Evolutionary conservation across 1,284 basidiomycete genomes (phyloP).

Genomic region (Naganishia albida): DNA sequence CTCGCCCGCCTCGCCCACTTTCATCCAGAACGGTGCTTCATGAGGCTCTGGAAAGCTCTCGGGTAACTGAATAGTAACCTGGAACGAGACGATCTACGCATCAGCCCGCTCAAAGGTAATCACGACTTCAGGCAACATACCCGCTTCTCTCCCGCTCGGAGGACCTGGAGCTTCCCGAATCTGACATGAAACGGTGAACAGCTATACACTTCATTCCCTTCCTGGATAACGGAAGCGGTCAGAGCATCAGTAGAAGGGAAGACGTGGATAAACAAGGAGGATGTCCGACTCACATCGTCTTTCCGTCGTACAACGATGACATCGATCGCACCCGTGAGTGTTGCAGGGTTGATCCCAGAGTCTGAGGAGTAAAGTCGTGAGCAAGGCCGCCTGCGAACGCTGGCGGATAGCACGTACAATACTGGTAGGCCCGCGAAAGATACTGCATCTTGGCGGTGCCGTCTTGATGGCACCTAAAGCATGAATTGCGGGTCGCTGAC

Average conservation of each 20-base stretch:
- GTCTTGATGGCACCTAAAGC: not conserved
- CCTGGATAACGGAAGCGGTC: conserved; percentile 20
- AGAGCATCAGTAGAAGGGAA: not conserved
- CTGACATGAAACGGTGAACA: conserved; percentile 98
- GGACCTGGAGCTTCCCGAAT: conserved; percentile 96
- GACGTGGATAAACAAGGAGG: not conserved
- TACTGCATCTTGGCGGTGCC: conserved; percentile 45
- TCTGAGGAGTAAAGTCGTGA: conserved; percentile 38
- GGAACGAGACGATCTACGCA: not conserved
- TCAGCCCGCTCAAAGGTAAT: not conserved
- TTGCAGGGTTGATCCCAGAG: conserved; percentile 79
- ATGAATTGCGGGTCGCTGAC: not conserved
- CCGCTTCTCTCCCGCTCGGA: conserved; percentile 92
- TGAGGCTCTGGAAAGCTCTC: conserved; percentile 52
- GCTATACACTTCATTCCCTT: conserved; percentile 65
- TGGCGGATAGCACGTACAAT: conserved; percentile 42
- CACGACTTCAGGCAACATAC: conserved; percentile 54
- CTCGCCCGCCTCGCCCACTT: conserved; percentile 97
- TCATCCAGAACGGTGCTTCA: conserved; percentile 86
- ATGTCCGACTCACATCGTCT: conserved; percentile 56
- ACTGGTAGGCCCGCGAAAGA: conserved; percentile 52
- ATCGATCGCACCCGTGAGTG: conserved; percentile 93
- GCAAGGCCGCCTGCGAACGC: not conserved
- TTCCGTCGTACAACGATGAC: conserved; percentile 86
- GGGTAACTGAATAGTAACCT: conserved; percentile 76